These are phyloP conservation scores for Umbellularia californica DNA, from an alignment of 164 flowering plant genomes.

Conservation along the genomic window DNA sequence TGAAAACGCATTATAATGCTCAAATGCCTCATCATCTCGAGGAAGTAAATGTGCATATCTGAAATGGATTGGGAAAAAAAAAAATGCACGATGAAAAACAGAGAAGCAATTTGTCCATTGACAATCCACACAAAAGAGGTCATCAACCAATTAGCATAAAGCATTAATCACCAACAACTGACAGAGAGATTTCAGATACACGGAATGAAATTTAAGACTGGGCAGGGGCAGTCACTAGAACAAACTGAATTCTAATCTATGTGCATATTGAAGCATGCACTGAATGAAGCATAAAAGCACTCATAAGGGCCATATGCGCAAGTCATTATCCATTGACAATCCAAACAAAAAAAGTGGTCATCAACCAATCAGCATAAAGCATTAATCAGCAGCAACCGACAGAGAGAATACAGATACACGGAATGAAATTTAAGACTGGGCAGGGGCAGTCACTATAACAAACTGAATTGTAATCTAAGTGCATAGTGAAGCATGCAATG, in stretches of 20 bases:
- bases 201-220: no score
- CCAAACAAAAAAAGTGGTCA: background rate
- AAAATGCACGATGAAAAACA: background rate
- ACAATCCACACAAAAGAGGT: background rate
- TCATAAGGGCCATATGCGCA: no score
- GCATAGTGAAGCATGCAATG: no score
- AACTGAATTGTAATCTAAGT: no score
- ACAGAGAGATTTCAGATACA: background rate
- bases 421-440: no score
- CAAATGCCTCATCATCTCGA: conserved; percentile 90
- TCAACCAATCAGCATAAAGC: background rate
- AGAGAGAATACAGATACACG: background rate
- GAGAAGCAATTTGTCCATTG: background rate
- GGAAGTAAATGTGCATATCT: conserved; percentile 93
- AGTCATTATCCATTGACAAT: background rate
- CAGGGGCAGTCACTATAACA: no score
- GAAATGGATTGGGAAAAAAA: conserved; percentile 4
- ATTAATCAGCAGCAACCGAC: background rate
- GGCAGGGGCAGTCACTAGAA: no score
- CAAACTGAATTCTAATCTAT: no score
- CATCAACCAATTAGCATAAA: background rate
- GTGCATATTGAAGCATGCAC: no score
- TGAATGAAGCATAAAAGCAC: no score
- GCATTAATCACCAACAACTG: background rate
- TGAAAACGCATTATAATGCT: conserved; percentile 59